Conservation (phyloP, 805 yeast genomes). For the Candida glaebosa region DNA sequence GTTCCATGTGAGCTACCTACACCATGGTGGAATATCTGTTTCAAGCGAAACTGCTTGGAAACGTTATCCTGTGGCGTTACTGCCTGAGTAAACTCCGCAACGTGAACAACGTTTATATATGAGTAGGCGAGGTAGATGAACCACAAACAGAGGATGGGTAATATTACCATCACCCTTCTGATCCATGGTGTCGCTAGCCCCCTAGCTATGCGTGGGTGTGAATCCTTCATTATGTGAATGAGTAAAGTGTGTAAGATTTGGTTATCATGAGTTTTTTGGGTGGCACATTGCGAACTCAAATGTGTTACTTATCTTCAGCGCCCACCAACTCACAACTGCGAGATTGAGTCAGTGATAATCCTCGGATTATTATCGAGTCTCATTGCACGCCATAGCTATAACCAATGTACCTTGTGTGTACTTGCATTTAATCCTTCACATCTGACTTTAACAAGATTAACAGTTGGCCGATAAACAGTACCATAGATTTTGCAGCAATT, state of each 20-base stretch:
- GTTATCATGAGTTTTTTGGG: background rate
- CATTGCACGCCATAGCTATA: too few relatives aligned
- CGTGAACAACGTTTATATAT: background rate
- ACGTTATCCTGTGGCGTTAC: background rate
- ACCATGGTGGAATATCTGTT: constrained; percentile 62
- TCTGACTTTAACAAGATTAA: too few relatives aligned
- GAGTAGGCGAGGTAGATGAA: background rate
- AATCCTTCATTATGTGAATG: background rate
- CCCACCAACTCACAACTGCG: too few relatives aligned
- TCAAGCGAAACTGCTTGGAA: constrained; percentile 25
- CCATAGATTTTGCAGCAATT: too few relatives aligned
- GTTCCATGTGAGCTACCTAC: constrained; percentile 40
- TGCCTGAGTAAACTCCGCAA: background rate
- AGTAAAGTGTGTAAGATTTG: background rate
- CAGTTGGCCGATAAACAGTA: too few relatives aligned
- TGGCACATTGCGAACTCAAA: background rate
- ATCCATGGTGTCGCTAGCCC: background rate
- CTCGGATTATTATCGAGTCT: too few relatives aligned
- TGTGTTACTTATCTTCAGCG: constrained; percentile 2
- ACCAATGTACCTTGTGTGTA: too few relatives aligned
- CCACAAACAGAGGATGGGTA: background rate
- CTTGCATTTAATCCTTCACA: too few relatives aligned
- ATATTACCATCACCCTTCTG: background rate
- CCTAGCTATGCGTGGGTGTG: background rate
- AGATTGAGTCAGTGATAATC: too few relatives aligned